A percentile compares a stretch with the other conserved stretches of the same genome.
These are phyloP conservation scores for Nissolia schottii DNA, from an alignment of 306 rosid genomes.

Conservation along the genomic window DNA sequence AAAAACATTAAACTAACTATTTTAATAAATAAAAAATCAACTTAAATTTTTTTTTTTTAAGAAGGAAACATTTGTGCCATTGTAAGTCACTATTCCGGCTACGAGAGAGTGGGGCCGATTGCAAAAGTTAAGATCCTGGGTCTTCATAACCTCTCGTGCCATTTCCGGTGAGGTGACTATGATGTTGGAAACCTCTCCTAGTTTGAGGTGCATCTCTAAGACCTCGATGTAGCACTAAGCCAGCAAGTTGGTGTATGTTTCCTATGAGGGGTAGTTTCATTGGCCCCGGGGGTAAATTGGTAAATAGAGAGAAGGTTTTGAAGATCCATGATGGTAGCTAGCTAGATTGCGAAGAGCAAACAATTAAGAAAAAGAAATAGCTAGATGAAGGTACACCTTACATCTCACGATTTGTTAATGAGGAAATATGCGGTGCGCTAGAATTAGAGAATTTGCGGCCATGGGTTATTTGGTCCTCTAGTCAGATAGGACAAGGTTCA, in stretches of 20 bases:
- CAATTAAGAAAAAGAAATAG: too few relatives aligned
- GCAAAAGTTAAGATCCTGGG: neutral
- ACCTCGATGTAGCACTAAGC: constrained; percentile 5
- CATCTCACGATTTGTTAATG: too few relatives aligned
- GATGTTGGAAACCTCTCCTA: constrained; percentile 20
- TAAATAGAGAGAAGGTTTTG: neutral
- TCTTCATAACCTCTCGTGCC: constrained; percentile 23
- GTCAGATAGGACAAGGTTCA: too few relatives aligned
- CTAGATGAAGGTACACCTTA: too few relatives aligned
- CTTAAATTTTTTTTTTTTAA: too few relatives aligned
- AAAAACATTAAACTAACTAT: too few relatives aligned
- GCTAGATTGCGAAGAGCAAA: too few relatives aligned
- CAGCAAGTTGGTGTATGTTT: constrained; percentile 16
- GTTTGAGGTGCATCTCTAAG: constrained; percentile 10
- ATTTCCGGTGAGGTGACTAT: constrained; percentile 21
- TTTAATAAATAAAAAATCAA: too few relatives aligned
- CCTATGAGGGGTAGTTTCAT: constrained; percentile 22
- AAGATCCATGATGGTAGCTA: neutral
- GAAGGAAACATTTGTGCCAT: neutral
- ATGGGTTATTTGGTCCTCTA: too few relatives aligned
- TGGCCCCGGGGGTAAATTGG: constrained; percentile 19
- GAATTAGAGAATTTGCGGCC: too few relatives aligned
- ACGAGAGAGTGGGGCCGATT: neutral
- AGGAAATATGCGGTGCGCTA: too few relatives aligned
- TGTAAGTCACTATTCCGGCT: neutral